Evolutionary conservation across 2,329 filamentous ascomycete species (phyloP), one percentile per base, ranked within the genome.

Genomic region (Juglanconis oblonga): DNA sequence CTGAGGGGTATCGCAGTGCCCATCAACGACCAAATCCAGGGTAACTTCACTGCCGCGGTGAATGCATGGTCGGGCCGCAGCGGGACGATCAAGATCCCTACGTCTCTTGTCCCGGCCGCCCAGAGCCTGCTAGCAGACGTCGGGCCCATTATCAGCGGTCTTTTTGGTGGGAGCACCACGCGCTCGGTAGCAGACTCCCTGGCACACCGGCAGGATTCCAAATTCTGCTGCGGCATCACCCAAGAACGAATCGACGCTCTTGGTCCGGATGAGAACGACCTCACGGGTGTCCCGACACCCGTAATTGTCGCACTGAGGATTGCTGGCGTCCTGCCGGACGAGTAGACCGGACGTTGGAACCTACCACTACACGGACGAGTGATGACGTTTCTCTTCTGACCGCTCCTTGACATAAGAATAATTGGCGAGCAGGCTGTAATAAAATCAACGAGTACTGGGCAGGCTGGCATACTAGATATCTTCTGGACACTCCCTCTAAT

Each of bases 21-120:
- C 24, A 53, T 58, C 50, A 58, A 58, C 35, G 57, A 58, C 35
- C 50, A 58, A 42, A 58, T 58, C 42, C 57, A 58, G 44, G 57
- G 57, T 14, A 58, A 58, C 51, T 58, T 58, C 51, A 58, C 50
- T 44, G 24, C 57, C 1, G 33, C 57, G n/a, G 57, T 58, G 11
- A 54, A 54, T 35, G 35, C 50, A 29, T 58, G 47, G 38, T 1
- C 31, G 33, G 57, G 57, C 44, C 57, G 57, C 33, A 52, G 57
- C 1, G 57, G 57, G 42, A 40, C 44, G 24, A 54, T 58, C 57
- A 54, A 53, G 51, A 54, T 58, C 50, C 40, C 54, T 24, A 48
- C 33, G 54, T 24, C n/a, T 45, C 50, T 61, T 4, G 42, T 57
- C 8, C 55, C 50, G 5, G 40, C 35, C 33, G 42, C 38, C n/a